Conservation (phyloP, 768 basidiomycete species). For the Trametes cingulata region DNA sequence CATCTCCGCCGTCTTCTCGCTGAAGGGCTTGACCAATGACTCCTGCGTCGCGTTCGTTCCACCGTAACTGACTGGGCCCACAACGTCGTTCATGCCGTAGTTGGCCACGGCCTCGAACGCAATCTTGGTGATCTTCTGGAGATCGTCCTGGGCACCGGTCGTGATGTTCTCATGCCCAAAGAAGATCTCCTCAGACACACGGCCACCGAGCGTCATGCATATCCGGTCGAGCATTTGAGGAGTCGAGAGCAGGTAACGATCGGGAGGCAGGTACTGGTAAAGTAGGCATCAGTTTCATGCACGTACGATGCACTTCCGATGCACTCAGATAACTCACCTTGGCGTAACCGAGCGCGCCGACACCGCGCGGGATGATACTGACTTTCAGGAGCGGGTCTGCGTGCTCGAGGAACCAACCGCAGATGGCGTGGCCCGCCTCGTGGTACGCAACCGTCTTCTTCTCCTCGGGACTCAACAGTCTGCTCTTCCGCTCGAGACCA, state of each 20-base stretch:
- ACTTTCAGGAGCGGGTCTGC: conserved; percentile 97
- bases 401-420: conserved; percentile 98
- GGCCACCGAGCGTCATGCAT: conserved; percentile 98
- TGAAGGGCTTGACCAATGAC: conserved; percentile 95
- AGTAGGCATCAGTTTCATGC: no score
- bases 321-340: conserved; percentile 52
- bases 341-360: conserved; percentile 94
- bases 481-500: conserved; percentile 92
- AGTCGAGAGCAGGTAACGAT: conserved; percentile 92
- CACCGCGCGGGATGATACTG: conserved; percentile 96
- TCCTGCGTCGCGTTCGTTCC: conserved; percentile 83
- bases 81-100: conserved; percentile 94
- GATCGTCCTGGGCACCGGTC: conserved; percentile 96
- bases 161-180: conserved; percentile 92
- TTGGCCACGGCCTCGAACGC: conserved; percentile 95
- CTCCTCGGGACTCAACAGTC: conserved; percentile 91
- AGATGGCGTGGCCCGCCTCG: conserved; percentile 97
- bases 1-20: conserved; percentile 95
- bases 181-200: conserved; percentile 98
- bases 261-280: conserved; percentile 85
- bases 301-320: no score
- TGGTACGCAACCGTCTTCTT: conserved; percentile 99
- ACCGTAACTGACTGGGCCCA: conserved; percentile 96
- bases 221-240: conserved; percentile 95
- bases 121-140: conserved; percentile 98